Evolutionary conservation across 2,329 filamentous ascomycete genomes (phyloP).

Genomic region (Aspergillus costaricaensis): DNA sequence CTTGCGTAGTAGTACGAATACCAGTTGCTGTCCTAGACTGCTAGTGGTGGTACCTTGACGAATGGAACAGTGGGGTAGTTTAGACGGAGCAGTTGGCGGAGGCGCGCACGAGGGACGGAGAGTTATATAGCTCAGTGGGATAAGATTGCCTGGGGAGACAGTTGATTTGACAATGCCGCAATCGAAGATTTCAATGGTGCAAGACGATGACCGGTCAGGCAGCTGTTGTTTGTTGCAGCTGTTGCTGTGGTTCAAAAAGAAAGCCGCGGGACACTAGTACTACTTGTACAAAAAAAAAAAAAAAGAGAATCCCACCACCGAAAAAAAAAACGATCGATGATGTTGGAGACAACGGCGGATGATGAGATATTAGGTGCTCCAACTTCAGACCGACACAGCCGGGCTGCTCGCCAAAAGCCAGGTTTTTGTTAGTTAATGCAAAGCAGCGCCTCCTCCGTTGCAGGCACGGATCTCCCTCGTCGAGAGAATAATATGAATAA

Average conservation of each 20-base stretch:
- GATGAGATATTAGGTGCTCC: conserved; percentile 9
- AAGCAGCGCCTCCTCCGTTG: conserved; percentile 8
- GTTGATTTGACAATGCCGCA: conserved; percentile 24
- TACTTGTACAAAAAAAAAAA: not conserved
- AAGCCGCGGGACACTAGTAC: not conserved
- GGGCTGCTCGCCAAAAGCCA: conserved; percentile 14
- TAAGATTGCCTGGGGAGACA: conserved; percentile 5
- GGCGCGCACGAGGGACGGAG: not conserved
- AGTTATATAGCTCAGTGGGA: conserved; percentile 8
- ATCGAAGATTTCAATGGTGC: conserved; percentile 25
- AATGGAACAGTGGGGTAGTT: conserved; percentile 9
- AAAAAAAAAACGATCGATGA: not conserved
- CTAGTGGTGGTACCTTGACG: not conserved
- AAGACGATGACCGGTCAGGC: conserved; percentile 13
- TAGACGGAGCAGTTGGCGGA: not conserved
- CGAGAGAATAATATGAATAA: conserved; percentile 20
- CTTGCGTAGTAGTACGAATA: not conserved
- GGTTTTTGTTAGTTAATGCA: conserved; percentile 19
- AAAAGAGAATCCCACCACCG: not conserved
- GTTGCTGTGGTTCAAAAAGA: not conserved
- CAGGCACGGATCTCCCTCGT: conserved; percentile 1
- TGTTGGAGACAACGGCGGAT: conserved; percentile 10
- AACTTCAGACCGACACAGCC: conserved; percentile 7
- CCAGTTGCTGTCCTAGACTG: not conserved
- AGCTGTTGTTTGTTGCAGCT: not conserved